phyloP scores from a whole-genome alignment of 768 basidiomycete genomes.

The Naganishia onofrii region DNA sequence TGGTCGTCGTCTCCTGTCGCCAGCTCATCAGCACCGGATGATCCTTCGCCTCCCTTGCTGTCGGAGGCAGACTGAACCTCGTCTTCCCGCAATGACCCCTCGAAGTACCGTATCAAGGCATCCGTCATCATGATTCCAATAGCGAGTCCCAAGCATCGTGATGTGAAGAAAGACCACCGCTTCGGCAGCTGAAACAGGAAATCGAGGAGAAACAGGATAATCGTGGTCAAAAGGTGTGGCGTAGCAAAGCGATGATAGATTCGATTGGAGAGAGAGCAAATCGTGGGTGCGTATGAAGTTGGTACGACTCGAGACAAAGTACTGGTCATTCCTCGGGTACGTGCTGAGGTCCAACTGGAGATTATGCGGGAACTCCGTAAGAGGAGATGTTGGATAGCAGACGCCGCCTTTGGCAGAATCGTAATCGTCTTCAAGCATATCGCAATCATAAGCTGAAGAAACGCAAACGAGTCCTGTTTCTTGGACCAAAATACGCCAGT shows the following conservation, averaged over 20 bases:
- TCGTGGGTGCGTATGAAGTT: neutral
- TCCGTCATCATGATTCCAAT: neutral
- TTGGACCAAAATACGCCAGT: neutral
- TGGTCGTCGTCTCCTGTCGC: neutral
- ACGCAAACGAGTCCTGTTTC: conserved; percentile 7
- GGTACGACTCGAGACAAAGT: neutral
- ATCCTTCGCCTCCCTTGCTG: too few relatives aligned
- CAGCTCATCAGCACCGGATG: too few relatives aligned
- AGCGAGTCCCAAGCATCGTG: neutral
- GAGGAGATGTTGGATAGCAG: neutral
- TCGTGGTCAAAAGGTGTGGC: neutral
- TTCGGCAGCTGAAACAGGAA: neutral
- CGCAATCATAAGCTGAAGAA: neutral
- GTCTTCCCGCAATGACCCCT: neutral
- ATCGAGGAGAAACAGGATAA: neutral
- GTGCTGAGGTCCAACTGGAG: neutral
- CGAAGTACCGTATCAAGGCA: neutral
- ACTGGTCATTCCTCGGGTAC: neutral
- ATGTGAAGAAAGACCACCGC: neutral
- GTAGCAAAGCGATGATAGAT: neutral
- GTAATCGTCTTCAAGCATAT: neutral
- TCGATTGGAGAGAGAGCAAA: neutral
- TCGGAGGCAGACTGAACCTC: too few relatives aligned
- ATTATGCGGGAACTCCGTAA: neutral
- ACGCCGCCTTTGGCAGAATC: neutral